phyloP scores from a whole-genome alignment of 2,329 filamentous ascomycete species.

The Berkeleyomyces basicola region DNA sequence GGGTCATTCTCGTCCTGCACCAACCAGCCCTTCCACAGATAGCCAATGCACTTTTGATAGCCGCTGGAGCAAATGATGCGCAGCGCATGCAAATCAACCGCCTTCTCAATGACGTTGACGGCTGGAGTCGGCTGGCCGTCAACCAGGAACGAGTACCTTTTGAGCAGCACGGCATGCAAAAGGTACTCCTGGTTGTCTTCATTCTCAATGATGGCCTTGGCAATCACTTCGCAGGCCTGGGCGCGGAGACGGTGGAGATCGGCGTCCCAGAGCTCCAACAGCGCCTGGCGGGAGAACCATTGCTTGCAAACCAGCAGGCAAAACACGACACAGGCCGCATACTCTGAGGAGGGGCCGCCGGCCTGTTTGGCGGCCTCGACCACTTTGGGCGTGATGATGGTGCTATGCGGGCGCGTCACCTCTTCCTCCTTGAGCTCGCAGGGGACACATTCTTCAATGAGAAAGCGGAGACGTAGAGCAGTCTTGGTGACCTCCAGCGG shows the following conservation, averaged over 20 bases:
- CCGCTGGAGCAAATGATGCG: slow-evolving; percentile 79
- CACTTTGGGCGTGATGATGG: slow-evolving; percentile 66
- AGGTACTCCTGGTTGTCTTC: slow-evolving; percentile 70
- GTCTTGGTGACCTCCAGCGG: slow-evolving; percentile 73
- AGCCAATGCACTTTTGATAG: slow-evolving; percentile 87
- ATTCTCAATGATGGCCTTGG: slow-evolving; percentile 64
- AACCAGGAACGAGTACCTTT: slow-evolving; percentile 68
- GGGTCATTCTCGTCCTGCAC: slow-evolving; percentile 91
- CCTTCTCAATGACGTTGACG: slow-evolving; percentile 79
- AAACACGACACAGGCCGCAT: slow-evolving; percentile 68
- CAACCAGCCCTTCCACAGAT: slow-evolving; percentile 91
- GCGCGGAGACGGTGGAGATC: slow-evolving; percentile 67
- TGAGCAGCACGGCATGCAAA: slow-evolving; percentile 65
- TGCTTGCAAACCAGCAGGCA: slow-evolving; percentile 55
- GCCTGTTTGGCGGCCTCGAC: slow-evolving; percentile 67
- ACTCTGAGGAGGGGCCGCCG: slow-evolving; percentile 45
- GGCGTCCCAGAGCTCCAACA: slow-evolving; percentile 79
- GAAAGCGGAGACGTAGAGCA: slow-evolving; percentile 74
- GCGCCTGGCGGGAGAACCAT: slow-evolving; percentile 66
- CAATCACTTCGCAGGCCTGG: slow-evolving; percentile 75
- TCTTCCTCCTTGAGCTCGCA: slow-evolving; percentile 69
- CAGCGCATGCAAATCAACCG: slow-evolving; percentile 82
- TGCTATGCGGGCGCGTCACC: slow-evolving; percentile 67
- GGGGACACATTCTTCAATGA: slow-evolving; percentile 76
- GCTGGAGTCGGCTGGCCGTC: slow-evolving; percentile 56